phyloP scores from a whole-genome alignment of 306 rosid species.

The Canavalia ensiformis region DNA sequence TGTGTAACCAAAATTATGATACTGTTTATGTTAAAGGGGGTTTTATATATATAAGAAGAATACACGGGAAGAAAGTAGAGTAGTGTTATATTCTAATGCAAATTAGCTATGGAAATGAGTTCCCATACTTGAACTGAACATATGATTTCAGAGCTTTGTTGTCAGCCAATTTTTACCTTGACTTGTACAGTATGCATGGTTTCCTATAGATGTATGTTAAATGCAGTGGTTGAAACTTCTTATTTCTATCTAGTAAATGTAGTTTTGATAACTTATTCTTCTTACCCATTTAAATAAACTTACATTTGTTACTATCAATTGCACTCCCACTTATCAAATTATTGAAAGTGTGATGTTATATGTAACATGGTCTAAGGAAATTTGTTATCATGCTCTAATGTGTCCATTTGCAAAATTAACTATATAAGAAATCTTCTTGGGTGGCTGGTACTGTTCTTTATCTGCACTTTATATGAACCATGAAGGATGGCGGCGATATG shows the following conservation, averaged over 20 bases:
- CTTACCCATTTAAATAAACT: neutral
- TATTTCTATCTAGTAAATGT: neutral
- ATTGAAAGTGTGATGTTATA: slow-evolving; percentile 6
- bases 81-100: slow-evolving; percentile 29
- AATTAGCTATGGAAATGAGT: slow-evolving; percentile 1
- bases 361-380: neutral
- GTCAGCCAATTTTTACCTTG: neutral
- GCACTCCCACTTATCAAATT: neutral
- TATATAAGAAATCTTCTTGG: slow-evolving; percentile 23
- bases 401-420: slow-evolving; percentile 2
- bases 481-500: slow-evolving; percentile 4
- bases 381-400: slow-evolving; percentile 1
- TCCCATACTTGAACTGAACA: slow-evolving; percentile 8
- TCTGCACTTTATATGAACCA: slow-evolving; percentile 21
- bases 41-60: neutral
- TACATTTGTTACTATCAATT: neutral
- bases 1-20: neutral
- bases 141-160: slow-evolving; percentile 24
- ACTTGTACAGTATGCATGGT: slow-evolving; percentile 9
- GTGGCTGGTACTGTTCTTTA: slow-evolving; percentile 33
- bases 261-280: slow-evolving; percentile 34
- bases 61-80: neutral
- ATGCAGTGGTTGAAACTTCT: neutral
- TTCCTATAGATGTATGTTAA: slow-evolving; percentile 20
- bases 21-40: neutral